phyloP scores from a whole-genome alignment of 129 eudicot species.

The Centella asiatica region DNA sequence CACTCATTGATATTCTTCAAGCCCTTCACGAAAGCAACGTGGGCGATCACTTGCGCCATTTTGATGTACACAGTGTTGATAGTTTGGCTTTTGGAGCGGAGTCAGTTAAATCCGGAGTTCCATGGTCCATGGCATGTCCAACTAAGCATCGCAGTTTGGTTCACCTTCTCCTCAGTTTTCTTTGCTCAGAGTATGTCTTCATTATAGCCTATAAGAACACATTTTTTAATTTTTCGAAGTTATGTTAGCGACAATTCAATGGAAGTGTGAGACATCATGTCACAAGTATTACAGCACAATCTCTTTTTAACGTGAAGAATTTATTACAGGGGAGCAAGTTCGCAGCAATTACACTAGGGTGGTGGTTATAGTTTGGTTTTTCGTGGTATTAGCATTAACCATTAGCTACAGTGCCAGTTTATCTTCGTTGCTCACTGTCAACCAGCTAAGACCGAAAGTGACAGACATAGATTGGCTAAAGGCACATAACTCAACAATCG shows the following conservation, averaged over 20 bases:
- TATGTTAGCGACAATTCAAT: no score
- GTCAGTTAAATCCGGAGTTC: conserved; percentile 23
- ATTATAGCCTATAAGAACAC: no score
- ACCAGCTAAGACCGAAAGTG: conserved; percentile 4
- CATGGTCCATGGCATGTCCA: conserved; percentile 23
- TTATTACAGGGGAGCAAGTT: conserved; percentile 12
- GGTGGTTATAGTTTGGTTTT: conserved; percentile 23
- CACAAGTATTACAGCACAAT: no score
- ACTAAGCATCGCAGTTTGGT: conserved; percentile 23
- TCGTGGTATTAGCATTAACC: conserved; percentile 18
- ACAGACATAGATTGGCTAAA: conserved; percentile 6
- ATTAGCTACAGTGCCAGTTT: conserved; percentile 18
- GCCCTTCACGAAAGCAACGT: conserved; percentile 45
- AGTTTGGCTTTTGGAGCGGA: conserved; percentile 45
- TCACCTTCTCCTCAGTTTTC: conserved; percentile 31
- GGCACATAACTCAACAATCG: conserved; percentile 12
- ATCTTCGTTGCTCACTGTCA: conserved; percentile 23
- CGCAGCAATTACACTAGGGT: conserved; percentile 14
- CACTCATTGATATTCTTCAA: conserved; percentile 26
- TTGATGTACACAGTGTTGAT: conserved; percentile 36
- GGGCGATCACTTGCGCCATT: conserved; percentile 33
- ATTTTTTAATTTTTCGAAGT: no score
- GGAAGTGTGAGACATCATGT: no score
- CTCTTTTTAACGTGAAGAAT: no score
- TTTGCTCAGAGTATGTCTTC: conserved; percentile 27